These are phyloP conservation scores for Aspergillus pseudoterreus DNA, from an alignment of 2,329 filamentous ascomycete genomes.

Conservation along the genomic window DNA sequence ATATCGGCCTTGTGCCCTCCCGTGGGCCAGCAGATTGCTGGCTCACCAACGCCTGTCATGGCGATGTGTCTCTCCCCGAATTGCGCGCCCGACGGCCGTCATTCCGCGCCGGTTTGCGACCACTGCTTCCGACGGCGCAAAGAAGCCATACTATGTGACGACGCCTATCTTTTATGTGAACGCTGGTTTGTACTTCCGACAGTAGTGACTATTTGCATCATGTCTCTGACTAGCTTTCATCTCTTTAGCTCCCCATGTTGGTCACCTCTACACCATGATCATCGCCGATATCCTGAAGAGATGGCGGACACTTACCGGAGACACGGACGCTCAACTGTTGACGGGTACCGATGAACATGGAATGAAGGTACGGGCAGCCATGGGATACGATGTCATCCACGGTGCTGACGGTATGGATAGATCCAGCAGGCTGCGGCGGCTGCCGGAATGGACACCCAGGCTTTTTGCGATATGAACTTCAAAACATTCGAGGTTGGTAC, in stretches of 20 bases:
- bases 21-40: constrained; percentile 27
- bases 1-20: constrained; percentile 26
- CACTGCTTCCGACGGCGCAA: constrained; percentile 19
- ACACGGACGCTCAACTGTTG: constrained; percentile 64
- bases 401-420: constrained; percentile 30
- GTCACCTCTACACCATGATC: constrained; percentile 91
- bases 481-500: constrained; percentile 65
- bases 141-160: constrained; percentile 91
- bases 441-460: constrained; percentile 67
- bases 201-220: not conserved
- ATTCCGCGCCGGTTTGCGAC: constrained; percentile 29
- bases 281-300: constrained; percentile 87
- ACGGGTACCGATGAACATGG: constrained; percentile 98
- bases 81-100: constrained; percentile 14
- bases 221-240: not conserved
- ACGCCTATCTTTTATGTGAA: constrained; percentile 99
- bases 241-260: constrained; percentile 78
- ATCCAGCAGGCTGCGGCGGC: constrained; percentile 80
- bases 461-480: constrained; percentile 85
- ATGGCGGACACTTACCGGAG: constrained; percentile 76
- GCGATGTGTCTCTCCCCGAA: constrained; percentile 28
- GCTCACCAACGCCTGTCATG: constrained; percentile 21
- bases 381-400: not conserved
- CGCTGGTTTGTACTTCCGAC: constrained; percentile 56
- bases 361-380: constrained; percentile 65